Evolutionary conservation across 352 stramenopile species (phyloP), one percentile per base, ranked within the genome.

Genomic region (Saprolegnia parasitica): DNA sequence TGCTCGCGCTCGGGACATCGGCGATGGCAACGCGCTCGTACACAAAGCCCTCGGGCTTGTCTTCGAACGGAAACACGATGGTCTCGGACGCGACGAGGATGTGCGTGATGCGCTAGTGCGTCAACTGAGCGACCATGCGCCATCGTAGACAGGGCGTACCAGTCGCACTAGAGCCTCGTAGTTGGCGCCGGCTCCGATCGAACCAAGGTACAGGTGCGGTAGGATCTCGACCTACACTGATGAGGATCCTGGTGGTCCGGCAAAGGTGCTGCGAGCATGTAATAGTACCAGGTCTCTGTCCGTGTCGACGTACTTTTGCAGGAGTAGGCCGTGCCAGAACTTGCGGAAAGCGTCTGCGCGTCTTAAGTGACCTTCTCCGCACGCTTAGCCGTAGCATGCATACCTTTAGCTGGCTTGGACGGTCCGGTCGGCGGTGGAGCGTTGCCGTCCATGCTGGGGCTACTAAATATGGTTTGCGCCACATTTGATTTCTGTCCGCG

Each of bases 291-390:
- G 54, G 26, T 70, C 16, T 15, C 62, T 70, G 29, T 70, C 63
- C 18, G 21, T 15, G 0, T 61, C 21, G 20, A 70, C 11, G 42
- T 70, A 70, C 46, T 70, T 70, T 40, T 70, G 63, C 18, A 52
- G 49, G 9, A 70, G 63, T 46, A 70, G 62, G 18, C 45, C 63
- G 11, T 70, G 63, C 63, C 63, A 70, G n/a, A 63, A 70, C 40
- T 62, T 70, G 35, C 47, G 63, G 21, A 70, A 70, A 5, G 63
- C 18, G 35, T 45, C 63, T 70, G 8, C 24, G n/a, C 13, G 29
- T 29, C n/a, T 2, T 6, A 45, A 40, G 50, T 56, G 24, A 24
- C 20, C 20, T 65, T 3, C 18, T 5, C 23, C 23, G 42, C n/a
- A 18, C 6, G 21, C 16, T 5, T 57, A 23, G 5, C 5, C 5